A percentile compares a stretch with the other conserved stretches of the same genome.
Evolutionary conservation across 2,329 filamentous ascomycete genomes (phyloP).

Genomic region (Aspergillus aculeatus): DNA sequence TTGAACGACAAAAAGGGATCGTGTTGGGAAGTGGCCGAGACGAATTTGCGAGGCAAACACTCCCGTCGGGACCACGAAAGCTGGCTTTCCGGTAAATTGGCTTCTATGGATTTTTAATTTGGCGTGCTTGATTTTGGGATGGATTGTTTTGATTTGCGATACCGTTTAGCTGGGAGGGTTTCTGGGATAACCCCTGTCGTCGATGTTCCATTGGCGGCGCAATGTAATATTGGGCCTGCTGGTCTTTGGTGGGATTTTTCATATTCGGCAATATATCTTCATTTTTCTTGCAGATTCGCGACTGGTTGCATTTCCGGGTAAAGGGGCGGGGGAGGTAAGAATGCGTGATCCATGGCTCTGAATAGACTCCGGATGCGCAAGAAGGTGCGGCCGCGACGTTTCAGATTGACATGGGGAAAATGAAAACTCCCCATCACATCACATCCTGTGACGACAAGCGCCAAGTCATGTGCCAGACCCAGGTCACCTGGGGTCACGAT

Average conservation of each 20-base stretch:
- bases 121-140: not conserved
- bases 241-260: not conserved
- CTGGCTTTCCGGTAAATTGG: not conserved
- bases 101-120: not conserved
- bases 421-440: not conserved
- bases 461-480: constrained; percentile 11
- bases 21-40: constrained; percentile 12
- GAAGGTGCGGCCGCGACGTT: not conserved
- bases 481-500: not conserved
- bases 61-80: not conserved
- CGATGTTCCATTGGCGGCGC: constrained; percentile 5
- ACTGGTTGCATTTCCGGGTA: not conserved
- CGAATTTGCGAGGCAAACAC: constrained; percentile 20
- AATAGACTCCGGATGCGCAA: constrained; percentile 1
- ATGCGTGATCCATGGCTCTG: not conserved
- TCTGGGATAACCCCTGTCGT: constrained; percentile 9
- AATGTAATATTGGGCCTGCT: not conserved
- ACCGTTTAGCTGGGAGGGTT: not conserved
- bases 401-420: not conserved
- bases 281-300: not conserved
- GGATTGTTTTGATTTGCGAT: not conserved
- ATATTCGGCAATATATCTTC: constrained; percentile 12
- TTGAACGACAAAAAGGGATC: constrained; percentile 13
- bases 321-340: not conserved
- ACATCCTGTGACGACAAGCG: constrained; percentile 6